Base-by-base conservation (phyloP, 2,329 filamentous ascomycete species). In the Amphichorda felina region DNA sequence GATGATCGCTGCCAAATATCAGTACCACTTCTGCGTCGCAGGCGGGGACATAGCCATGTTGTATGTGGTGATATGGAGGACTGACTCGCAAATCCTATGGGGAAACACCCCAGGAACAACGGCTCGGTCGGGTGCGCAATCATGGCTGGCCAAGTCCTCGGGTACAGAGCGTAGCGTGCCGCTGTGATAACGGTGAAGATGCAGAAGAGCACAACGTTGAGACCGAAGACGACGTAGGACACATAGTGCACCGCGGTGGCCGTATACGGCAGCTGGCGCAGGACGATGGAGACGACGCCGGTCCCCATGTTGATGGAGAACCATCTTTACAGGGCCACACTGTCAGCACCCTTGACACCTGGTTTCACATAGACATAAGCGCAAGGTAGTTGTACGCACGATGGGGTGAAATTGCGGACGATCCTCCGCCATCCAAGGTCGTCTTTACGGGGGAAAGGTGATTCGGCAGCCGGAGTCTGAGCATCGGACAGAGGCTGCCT, bases 71-170 rank as follows among this genome's bases (percentile, higher is more conserved):
- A 17, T 17, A 18, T 18, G 19, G 9, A 8, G 15, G 30, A 50
- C 53, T 40, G 41, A 61, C 57, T 82, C 0, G 75, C 72, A 39
- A 83, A 68, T 0, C 68, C 77, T 74, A 83, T 82, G 0, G 78
- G 78, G 22, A 81, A 68, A 0, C 75, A 79, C 0, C 72, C 79
- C 4, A 85, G 56, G 43, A 84, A 85, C 36, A 85, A 61, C 2
- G 72, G 77, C 47, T 85, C 75, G 2, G 67, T 68, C 1, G 75
- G 77, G 48, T 85, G 75, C 2, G 61, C 57, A 25, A 84, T 67
- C 78, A 85, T 81, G 13, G 68, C 71, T 0, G 39, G 48, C 68
- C 77, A 84, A 21, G 82, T 75, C 39, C 70, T 64, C 0, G 78
- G 79, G 45, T 80, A 84, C 2, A 82, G 46, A 0, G 59, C 58